Evolutionary conservation across 2,329 filamentous ascomycete genomes (phyloP), one percentile per base, ranked within the genome.

Genomic region (Pezicula radicicola): DNA sequence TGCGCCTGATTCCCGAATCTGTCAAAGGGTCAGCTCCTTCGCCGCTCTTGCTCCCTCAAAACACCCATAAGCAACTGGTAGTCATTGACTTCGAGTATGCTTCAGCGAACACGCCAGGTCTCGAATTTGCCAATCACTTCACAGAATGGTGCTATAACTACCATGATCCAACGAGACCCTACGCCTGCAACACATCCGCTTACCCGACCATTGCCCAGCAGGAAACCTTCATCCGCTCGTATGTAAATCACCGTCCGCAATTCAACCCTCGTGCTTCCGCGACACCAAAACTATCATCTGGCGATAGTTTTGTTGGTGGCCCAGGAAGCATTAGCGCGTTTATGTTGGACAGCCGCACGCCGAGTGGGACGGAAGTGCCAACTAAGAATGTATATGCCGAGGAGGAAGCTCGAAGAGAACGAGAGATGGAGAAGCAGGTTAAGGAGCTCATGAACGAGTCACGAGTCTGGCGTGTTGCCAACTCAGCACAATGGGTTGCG

Each of bases 81-180:
- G 94, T 99, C 57, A 99, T 99, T 64, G 94, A 99, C 68, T 99
- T 99, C 64, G 94, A 99, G 66, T 99, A 99, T 67, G 89, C 94
- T 1, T 92, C 87, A 2, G 91, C 93, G 52, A 99, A 97, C 67
- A 78, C 86, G 0, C 85, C 84, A 0, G 94, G 91, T 1, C 77
- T 91, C 15, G 94, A 99, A 70, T 97, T 99, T 67, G 94, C 91
- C 52, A 99, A 99, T 68, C 94, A 99, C 71, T 99, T 99, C 71
- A 89, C 90, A 1, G 94, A 99, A 72, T 99, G 94, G 94, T 89
- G 90, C 62, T 97, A 97, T 77, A 93, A 99, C 71, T 99, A 99
- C 71, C 92, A 97, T 67, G 85, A 94, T 66, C 70, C 82, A 3
- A 73, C 75, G 27, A 72, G 72, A 30, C 75, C 90, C 0, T 84